Evolutionary conservation across 2,329 filamentous ascomycete species (phyloP), one percentile per base, ranked within the genome.

Genomic region (Monosporascus sp.): DNA sequence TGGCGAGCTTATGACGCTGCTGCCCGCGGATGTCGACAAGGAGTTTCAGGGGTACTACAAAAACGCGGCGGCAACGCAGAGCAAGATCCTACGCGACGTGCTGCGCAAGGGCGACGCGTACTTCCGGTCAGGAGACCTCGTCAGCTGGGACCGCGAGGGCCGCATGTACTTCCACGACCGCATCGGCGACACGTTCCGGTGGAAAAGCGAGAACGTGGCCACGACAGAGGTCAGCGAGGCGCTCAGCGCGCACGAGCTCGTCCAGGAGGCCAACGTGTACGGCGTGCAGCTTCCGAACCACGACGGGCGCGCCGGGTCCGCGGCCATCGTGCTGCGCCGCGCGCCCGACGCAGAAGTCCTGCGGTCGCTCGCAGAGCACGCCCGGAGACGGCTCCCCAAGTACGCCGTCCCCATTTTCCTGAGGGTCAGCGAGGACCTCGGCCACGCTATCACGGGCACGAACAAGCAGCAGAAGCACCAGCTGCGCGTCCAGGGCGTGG

Each of bases 381-480:
- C 80, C 0, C 65, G 73, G 15, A 68, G 69, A 6, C 73, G 73
- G 6, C 73, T 96, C 25, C 90, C 91, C 0, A 79, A 77, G 48
- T 95, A 88, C 63, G 90, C 90, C 0, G 79, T 85, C 5, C 91
- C 91, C 0, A 62, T 94, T 1, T 96, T 96, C 70, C 67, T 96
- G 47, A 78, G 91, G 14, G 70, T 91, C 6, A 79, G 85, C 7
- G 75, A 72, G 25, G 77, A 80, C 25, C 70, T 79, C 46, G 69
- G 72, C 3, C 78, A 83, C 59, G 82, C 87, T 62, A 78, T 83
- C 1, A 96, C 91, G 5, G 90, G 90, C 0, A 96, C 90, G 47
- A 88, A 90, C 64, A 96, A 96, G 76, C 89, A 95, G 73, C 87
- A 92, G 71, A 96, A 96, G 70, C 82, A 87, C 57, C 70, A 74